phyloP scores from a whole-genome alignment of 441 rosid species.

The Adansonia madagascariensis region DNA sequence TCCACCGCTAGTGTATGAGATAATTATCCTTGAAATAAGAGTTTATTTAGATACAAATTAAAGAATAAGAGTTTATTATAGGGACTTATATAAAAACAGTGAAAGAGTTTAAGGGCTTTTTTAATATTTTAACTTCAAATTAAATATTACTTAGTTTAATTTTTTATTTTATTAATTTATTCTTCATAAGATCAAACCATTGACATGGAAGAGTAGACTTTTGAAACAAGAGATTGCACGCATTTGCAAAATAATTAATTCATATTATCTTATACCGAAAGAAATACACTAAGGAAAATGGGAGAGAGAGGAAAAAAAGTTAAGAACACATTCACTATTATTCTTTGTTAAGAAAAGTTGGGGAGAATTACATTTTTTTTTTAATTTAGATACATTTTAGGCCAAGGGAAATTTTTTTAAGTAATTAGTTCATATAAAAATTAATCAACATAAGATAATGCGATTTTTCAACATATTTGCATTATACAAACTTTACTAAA shows the following conservation, averaged over 20 bases:
- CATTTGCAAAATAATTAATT: not conserved
- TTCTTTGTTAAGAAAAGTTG: not conserved
- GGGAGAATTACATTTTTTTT: not conserved
- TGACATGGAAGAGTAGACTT: not conserved
- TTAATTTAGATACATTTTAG: not conserved
- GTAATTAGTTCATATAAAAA: not conserved
- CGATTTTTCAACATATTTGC: not conserved
- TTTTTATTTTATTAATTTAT: not conserved
- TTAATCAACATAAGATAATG: no score
- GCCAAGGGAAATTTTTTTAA: not conserved
- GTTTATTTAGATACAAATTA: no score
- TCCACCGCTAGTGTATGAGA: no score
- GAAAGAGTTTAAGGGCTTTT: no score
- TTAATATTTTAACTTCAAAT: no score
- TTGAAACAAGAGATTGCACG: constrained; percentile 7
- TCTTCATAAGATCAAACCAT: not conserved
- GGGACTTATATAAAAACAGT: no score
- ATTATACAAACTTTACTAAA: not conserved
- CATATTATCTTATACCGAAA: not conserved
- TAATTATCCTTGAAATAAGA: no score
- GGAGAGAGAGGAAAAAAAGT: not conserved
- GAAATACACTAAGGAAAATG: not conserved
- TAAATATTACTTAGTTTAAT: not conserved
- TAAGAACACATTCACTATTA: not conserved
- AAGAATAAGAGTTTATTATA: no score